Conservation (phyloP, 1,284 basidiomycete species). For the Chiua sp. region DNA sequence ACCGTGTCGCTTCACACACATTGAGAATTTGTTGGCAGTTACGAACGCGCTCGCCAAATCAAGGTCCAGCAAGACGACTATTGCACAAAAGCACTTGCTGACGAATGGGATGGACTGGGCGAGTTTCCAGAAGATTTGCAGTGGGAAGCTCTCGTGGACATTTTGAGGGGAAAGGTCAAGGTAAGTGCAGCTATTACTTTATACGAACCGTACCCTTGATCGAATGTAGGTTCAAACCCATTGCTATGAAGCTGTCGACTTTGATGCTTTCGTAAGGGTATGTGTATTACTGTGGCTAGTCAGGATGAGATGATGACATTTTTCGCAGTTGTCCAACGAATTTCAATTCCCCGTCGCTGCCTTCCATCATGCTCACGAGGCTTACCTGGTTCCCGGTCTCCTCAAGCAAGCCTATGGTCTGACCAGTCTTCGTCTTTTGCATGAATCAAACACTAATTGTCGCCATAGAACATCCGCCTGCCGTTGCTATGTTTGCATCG, state of each 20-base stretch:
- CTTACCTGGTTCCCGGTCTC: constrained; percentile 83
- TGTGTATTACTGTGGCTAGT: background rate
- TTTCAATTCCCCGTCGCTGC: constrained; percentile 85
- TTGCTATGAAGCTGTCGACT: constrained; percentile 83
- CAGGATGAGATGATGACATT: background rate
- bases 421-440: constrained; percentile 38
- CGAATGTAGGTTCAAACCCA: constrained; percentile 48
- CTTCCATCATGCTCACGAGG: constrained; percentile 89
- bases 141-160: constrained; percentile 85
- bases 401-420: constrained; percentile 75
- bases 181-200: constrained; percentile 38
- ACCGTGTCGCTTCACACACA: background rate
- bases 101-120: constrained; percentile 62
- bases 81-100: constrained; percentile 57
- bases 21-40: constrained; percentile 39
- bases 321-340: constrained; percentile 66
- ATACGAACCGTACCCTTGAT: background rate
- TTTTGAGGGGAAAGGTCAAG: constrained; percentile 79
- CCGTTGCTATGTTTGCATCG: constrained; percentile 81
- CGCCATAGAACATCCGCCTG: constrained; percentile 59
- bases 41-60: constrained; percentile 50
- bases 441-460: constrained; percentile 6
- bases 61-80: constrained; percentile 76
- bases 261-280: constrained; percentile 74
- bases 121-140: constrained; percentile 78